Percentiles rank a stretch among this genome's conserved stretches.
phyloP scores from a whole-genome alignment of 2,329 filamentous ascomycete genomes.

The Bipolaris gigantea region DNA sequence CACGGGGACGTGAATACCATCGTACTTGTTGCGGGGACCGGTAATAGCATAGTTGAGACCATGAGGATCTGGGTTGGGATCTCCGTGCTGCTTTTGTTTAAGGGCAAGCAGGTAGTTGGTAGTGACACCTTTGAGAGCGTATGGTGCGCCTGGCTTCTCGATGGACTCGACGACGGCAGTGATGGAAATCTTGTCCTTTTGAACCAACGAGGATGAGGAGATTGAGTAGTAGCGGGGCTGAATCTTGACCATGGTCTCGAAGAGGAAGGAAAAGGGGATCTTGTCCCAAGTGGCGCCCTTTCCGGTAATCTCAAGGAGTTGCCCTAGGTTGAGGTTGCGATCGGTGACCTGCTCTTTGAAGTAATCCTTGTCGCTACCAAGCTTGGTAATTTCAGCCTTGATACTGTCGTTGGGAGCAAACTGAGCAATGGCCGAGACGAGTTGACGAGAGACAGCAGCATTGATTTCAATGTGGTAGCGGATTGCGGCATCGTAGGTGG shows the following conservation, averaged over 20 bases:
- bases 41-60: constrained; percentile 83
- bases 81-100: constrained; percentile 94
- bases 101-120: constrained; percentile 95
- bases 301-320: constrained; percentile 73
- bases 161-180: constrained; percentile 92
- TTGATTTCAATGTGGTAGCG: constrained; percentile 98
- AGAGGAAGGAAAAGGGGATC: constrained; percentile 90
- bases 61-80: constrained; percentile 77
- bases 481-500: constrained; percentile 89
- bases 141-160: constrained; percentile 71
- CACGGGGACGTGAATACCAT: constrained; percentile 90
- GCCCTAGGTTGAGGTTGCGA: constrained; percentile 86
- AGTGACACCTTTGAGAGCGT: constrained; percentile 87
- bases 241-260: constrained; percentile 91
- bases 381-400: constrained; percentile 85
- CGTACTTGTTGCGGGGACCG: constrained; percentile 95
- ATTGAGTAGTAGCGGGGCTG: constrained; percentile 99
- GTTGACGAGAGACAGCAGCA: constrained; percentile 93
- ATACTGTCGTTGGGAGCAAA: constrained; percentile 84
- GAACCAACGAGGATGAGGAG: constrained; percentile 91
- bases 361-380: constrained; percentile 92
- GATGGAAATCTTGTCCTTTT: constrained; percentile 92
- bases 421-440: constrained; percentile 80
- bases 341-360: constrained; percentile 84
- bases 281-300: constrained; percentile 76